Evolutionary conservation across 345 rosid genomes (phyloP).

Genomic region (Euclidium syriacum): DNA sequence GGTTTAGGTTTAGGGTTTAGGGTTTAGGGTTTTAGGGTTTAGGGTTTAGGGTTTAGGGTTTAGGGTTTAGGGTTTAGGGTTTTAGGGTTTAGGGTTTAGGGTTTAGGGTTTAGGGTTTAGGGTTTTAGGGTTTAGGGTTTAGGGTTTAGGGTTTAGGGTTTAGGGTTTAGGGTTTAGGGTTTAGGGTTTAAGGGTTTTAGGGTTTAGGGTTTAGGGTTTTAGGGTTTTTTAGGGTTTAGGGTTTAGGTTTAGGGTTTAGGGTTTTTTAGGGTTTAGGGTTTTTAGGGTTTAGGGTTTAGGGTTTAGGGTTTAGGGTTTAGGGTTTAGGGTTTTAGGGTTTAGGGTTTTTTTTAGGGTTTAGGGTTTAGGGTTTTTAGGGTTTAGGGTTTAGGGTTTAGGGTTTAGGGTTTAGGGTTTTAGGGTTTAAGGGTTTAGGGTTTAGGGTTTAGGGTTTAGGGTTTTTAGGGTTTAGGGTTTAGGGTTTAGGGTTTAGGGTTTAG

Average conservation of each 20-base stretch:
- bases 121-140: slow-evolving; percentile 21
- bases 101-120: too few species aligned
- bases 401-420: too few species aligned
- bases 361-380: too few species aligned
- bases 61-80: not conserved
- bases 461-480: slow-evolving; percentile 11
- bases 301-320: slow-evolving; percentile 18
- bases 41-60: too few species aligned
- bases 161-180: slow-evolving; percentile 15
- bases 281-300: slow-evolving; percentile 21
- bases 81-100: not conserved
- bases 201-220: not conserved
- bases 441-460: slow-evolving; percentile 12
- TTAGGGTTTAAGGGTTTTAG: slow-evolving; percentile 23
- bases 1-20: too few species aligned
- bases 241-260: slow-evolving; percentile 14
- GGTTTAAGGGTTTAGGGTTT: not conserved
- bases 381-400: too few species aligned
- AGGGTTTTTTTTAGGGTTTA: too few species aligned
- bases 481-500: slow-evolving; percentile 1
- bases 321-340: too few species aligned
- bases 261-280: slow-evolving; percentile 24
- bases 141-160: not conserved
- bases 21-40: too few species aligned
- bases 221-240: slow-evolving; percentile 19